Conservation (phyloP, 139 green algal genomes). For the Volvox africanus region DNA sequence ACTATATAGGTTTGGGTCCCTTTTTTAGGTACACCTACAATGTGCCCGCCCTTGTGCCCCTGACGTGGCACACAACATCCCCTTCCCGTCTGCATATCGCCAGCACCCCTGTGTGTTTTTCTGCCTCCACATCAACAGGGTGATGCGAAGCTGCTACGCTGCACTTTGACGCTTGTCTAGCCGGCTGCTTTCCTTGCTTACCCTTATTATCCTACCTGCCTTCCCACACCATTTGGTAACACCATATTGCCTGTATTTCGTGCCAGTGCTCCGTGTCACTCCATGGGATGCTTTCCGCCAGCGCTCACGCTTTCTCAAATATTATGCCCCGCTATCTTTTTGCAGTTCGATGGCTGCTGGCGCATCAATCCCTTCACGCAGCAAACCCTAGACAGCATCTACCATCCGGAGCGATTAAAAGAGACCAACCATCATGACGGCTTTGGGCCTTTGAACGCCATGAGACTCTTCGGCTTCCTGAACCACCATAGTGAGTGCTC, state of each 20-base stretch:
- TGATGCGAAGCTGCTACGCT: too few species aligned
- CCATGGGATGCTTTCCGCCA: too few species aligned
- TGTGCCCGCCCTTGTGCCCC: too few species aligned
- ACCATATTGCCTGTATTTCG: too few species aligned
- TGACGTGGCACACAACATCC: too few species aligned
- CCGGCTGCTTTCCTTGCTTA: neutral
- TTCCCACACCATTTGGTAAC: neutral
- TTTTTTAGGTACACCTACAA: too few species aligned
- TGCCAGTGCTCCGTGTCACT: too few species aligned
- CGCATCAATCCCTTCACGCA: slow-evolving; percentile 45
- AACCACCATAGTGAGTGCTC: neutral
- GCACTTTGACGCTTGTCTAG: too few species aligned
- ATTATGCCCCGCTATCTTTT: too few species aligned
- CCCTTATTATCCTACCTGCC: neutral
- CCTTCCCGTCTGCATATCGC: neutral
- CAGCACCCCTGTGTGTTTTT: neutral
- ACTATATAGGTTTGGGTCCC: too few species aligned
- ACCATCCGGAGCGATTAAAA: slow-evolving; percentile 24
- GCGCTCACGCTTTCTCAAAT: too few species aligned
- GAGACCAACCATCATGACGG: neutral
- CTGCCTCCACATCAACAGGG: neutral
- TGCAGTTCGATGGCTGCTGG: slow-evolving; percentile 46
- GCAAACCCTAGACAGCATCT: slow-evolving; percentile 30
- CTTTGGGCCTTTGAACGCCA: neutral
- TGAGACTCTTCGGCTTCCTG: slow-evolving; percentile 26